A percentile compares a stretch with the other conserved stretches of the same genome.
phyloP scores from a whole-genome alignment of 352 stramenopile genomes.

The Phytophthora tubulina region DNA sequence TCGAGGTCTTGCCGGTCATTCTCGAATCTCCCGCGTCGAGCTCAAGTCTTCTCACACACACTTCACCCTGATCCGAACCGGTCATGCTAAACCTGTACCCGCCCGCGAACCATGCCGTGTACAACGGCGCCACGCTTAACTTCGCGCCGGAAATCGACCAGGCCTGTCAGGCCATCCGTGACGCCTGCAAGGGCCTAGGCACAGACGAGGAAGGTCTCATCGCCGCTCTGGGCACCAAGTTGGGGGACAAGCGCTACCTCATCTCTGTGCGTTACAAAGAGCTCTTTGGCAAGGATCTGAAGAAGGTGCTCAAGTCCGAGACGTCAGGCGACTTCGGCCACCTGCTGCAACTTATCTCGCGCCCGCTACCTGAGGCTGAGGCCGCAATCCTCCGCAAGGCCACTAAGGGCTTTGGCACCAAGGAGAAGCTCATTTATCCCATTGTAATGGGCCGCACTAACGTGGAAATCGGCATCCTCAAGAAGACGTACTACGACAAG shows the following conservation, averaged over 20 bases:
- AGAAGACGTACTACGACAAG: slow-evolving; percentile 81
- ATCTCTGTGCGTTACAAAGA: slow-evolving; percentile 76
- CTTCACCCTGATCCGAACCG: background rate
- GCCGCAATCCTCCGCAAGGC: slow-evolving; percentile 67
- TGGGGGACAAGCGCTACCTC: slow-evolving; percentile 65
- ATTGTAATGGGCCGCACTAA: slow-evolving; percentile 75
- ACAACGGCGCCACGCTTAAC: slow-evolving; percentile 54
- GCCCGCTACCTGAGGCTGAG: slow-evolving; percentile 71
- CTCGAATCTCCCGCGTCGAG: slow-evolving; percentile 9
- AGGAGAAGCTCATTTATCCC: slow-evolving; percentile 78
- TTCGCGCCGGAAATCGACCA: slow-evolving; percentile 64
- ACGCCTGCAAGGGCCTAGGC: slow-evolving; percentile 73
- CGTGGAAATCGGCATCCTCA: slow-evolving; percentile 79
- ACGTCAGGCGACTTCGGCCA: slow-evolving; percentile 72
- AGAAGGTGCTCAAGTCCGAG: slow-evolving; percentile 71
- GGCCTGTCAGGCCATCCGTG: slow-evolving; percentile 62
- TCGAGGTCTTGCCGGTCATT: slow-evolving; percentile 7
- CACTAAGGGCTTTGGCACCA: slow-evolving; percentile 77
- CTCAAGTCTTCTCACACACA: slow-evolving; percentile 9
- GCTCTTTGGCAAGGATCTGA: slow-evolving; percentile 65
- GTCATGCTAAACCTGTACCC: slow-evolving; percentile 86
- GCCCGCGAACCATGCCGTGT: slow-evolving; percentile 67
- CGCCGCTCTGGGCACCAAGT: slow-evolving; percentile 62
- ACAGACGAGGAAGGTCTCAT: slow-evolving; percentile 68
- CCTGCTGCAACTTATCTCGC: slow-evolving; percentile 65